Percentiles rank a stretch among this genome's conserved stretches.
Conservation (phyloP, 148 eudicot species). For the Polygonum aviculare region DNA sequence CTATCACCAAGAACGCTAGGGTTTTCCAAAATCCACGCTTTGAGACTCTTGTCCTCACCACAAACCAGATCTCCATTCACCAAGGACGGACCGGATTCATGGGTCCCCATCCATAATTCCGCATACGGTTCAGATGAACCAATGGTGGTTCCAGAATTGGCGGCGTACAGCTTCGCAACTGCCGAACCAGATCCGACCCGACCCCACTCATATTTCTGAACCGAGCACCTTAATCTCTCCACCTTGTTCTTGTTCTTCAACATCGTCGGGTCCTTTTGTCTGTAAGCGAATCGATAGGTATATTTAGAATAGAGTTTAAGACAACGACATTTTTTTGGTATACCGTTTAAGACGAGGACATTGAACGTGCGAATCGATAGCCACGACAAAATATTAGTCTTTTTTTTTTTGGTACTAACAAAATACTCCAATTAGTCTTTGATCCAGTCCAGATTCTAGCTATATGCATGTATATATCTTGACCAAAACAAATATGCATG, state of each 20-base stretch:
- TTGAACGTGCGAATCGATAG: too few species aligned
- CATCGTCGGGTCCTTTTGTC: neutral
- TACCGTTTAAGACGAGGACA: too few species aligned
- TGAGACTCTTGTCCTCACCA: constrained; percentile 19
- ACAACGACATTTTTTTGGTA: neutral
- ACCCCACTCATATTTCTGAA: neutral
- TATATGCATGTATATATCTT: too few species aligned
- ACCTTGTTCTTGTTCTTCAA: neutral
- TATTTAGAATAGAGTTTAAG: neutral
- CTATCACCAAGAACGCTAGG: constrained; percentile 58
- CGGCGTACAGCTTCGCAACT: neutral
- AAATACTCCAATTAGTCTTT: too few species aligned
- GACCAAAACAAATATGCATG: too few species aligned
- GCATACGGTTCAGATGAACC: neutral
- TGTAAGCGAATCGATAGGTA: too few species aligned
- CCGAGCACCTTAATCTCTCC: neutral
- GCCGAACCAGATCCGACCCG: neutral
- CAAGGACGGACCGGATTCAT: neutral
- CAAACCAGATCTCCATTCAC: neutral
- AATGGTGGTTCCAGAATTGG: neutral
- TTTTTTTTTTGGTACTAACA: too few species aligned
- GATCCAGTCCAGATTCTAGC: too few species aligned
- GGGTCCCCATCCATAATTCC: neutral
- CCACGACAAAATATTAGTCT: too few species aligned
- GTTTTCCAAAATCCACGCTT: constrained; percentile 48